Conservation (phyloP, 2,329 filamentous ascomycete genomes). For the Colletotrichum musicola region DNA sequence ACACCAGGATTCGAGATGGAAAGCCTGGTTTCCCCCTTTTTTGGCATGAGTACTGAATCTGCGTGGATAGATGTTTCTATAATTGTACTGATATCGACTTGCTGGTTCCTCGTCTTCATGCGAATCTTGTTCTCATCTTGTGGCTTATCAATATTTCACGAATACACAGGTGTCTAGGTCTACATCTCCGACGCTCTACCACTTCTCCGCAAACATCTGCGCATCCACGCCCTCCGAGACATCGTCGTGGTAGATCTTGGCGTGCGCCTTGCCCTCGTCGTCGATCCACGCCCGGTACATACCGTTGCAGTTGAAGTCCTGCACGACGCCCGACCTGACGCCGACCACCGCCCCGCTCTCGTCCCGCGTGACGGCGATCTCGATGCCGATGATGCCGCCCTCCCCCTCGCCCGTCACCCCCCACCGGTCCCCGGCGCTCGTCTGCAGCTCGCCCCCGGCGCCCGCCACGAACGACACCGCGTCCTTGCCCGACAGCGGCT, state of each 20-base stretch:
- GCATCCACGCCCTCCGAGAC: slow-evolving; percentile 36
- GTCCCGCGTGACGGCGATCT: slow-evolving; percentile 64
- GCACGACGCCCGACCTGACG: slow-evolving; percentile 68
- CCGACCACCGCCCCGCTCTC: slow-evolving; percentile 56
- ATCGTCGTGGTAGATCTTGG: slow-evolving; percentile 66
- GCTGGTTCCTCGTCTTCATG: background rate
- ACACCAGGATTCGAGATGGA: slow-evolving; percentile 18
- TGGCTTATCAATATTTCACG: background rate
- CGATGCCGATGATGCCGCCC: slow-evolving; percentile 88
- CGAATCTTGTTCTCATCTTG: background rate
- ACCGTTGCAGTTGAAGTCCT: slow-evolving; percentile 87
- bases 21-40: slow-evolving; percentile 12
- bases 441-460: slow-evolving; percentile 78
- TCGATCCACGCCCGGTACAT: slow-evolving; percentile 88
- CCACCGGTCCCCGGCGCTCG: slow-evolving; percentile 81
- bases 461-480: slow-evolving; percentile 78
- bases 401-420: slow-evolving; percentile 80
- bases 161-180: background rate
- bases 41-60: slow-evolving; percentile 20
- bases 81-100: slow-evolving; percentile 35
- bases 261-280: slow-evolving; percentile 67
- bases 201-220: slow-evolving; percentile 18
- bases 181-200: background rate
- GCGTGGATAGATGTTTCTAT: slow-evolving; percentile 30
- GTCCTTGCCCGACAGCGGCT: slow-evolving; percentile 60